Percentiles rank a stretch among this genome's conserved stretches.
Conservation (phyloP, 805 yeast species). For the Yarrowia sp. region DNA sequence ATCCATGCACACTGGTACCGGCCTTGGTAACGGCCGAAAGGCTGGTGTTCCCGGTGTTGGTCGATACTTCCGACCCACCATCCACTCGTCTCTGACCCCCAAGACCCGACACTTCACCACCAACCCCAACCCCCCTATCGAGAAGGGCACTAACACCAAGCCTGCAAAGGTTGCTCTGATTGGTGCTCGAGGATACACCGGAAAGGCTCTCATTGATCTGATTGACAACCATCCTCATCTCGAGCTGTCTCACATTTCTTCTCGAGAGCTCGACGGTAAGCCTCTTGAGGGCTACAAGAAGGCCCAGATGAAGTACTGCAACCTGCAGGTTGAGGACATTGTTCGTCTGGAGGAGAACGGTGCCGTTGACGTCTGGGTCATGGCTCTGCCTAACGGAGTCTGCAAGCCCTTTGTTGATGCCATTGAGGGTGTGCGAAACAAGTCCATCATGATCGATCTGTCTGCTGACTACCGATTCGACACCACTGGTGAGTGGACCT, state of each 20-base stretch:
- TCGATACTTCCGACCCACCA: conserved; percentile 28
- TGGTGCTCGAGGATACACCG: conserved; percentile 98
- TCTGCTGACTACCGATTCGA: conserved; percentile 97
- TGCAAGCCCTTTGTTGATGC: conserved; percentile 57
- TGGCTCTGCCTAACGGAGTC: conserved; percentile 98
- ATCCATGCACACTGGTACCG: conserved; percentile 27
- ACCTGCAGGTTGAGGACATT: conserved; percentile 83
- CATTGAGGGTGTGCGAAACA: conserved; percentile 35
- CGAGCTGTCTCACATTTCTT: conserved; percentile 89
- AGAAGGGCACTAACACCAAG: conserved; percentile 57
- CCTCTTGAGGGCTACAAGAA: conserved; percentile 84
- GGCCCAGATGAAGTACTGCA: conserved; percentile 72
- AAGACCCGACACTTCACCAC: conserved; percentile 31
- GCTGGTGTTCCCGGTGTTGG: conserved; percentile 27
- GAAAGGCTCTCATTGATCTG: conserved; percentile 84
- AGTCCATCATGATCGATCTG: conserved; percentile 81
- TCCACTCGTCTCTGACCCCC: conserved; percentile 16
- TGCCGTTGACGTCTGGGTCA: conserved; percentile 93
- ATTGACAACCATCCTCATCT: conserved; percentile 84
- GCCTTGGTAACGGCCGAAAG: conserved; percentile 10
- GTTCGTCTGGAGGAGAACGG: conserved; percentile 67
- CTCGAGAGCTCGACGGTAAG: conserved; percentile 89
- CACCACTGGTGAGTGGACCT: conserved; percentile 79
- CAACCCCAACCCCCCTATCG: conserved; percentile 71
- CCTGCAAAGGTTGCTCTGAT: conserved; percentile 81